Percentiles rank a stretch among this genome's conserved stretches.
Evolutionary conservation across 2,329 filamentous ascomycete genomes (phyloP).

Genomic region (Trichoderma oligosporum): DNA sequence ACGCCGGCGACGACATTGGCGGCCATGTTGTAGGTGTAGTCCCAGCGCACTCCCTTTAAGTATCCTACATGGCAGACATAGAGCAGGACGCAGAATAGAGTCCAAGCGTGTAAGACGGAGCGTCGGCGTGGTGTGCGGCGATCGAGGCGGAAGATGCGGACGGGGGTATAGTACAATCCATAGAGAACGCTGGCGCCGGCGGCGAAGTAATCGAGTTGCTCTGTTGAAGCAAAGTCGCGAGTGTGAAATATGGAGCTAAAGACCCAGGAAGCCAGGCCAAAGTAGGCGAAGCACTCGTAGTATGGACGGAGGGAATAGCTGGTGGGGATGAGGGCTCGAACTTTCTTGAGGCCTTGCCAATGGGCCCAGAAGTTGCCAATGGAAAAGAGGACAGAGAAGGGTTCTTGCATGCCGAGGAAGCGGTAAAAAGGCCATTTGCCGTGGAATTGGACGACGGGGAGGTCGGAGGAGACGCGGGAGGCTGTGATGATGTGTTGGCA

Average conservation of each 20-base stretch:
- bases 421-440: constrained; percentile 98
- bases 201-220: constrained; percentile 94
- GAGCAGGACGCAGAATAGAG: constrained; percentile 62
- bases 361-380: constrained; percentile 88
- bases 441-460: constrained; percentile 83
- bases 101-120: constrained; percentile 68
- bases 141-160: constrained; percentile 82
- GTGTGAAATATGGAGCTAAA: constrained; percentile 92
- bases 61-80: constrained; percentile 79
- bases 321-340: constrained; percentile 66
- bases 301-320: constrained; percentile 74
- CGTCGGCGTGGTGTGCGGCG: constrained; percentile 41
- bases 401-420: constrained; percentile 89
- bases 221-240: constrained; percentile 77
- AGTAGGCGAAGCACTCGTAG: constrained; percentile 75
- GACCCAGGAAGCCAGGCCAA: constrained; percentile 79
- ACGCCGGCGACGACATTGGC: constrained; percentile 83
- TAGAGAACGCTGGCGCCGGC: constrained; percentile 89
- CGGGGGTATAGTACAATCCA: constrained; percentile 78
- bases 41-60: constrained; percentile 80
- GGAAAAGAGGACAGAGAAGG: constrained; percentile 88
- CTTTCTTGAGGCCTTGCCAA: constrained; percentile 66
- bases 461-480: constrained; percentile 60
- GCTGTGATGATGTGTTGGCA: constrained; percentile 91
- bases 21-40: constrained; percentile 97